Base-by-base conservation (phyloP, 306 rosid species). In the Casuarina glauca region DNA sequence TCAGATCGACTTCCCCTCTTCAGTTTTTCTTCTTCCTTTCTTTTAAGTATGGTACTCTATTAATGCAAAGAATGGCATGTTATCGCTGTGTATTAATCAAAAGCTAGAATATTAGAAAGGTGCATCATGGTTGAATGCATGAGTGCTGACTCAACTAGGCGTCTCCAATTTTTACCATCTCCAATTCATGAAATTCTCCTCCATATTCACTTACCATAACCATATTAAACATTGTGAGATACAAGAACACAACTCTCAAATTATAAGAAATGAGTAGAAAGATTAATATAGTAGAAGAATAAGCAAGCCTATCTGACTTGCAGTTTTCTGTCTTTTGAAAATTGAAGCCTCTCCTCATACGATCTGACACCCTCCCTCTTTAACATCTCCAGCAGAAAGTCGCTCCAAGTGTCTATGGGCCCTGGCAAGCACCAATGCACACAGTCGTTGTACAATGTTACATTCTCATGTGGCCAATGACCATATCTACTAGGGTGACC, bases 351-450 rank as follows among this genome's bases (percentile, higher is more conserved):
- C 82, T 93, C 94, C 74, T 86, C 80, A 48, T 91, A 89, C 1
- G 93, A 89, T 82, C 84, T 80, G 19, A 88, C 84, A 41, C 93
- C 89, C 69, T 93, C 97, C 90, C 86, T 91, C 86, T 90, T 94
- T 85, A 94, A 63, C 93, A 94, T 90, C 36, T 88, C 86, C 12
- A 94, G 79, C 57, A 92, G 61, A 76, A 94, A 84, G 84, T 94
- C 96, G 55, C 88, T 89, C 98, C 94, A 94, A 0, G 88, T 82
- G 75, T 90, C 98, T 11, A 94, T 89, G 6, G 98, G 97, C 0
- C 98, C 96, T 0, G 96, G 97, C 81, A 92, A 82, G 75, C 97
- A 92, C 97, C 96, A 96, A 39, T 96, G 99, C 26, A 93, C 94
- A 84, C 99, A 96, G 51, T 96, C 99, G 74, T 93, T 93, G 54